Conservation (phyloP, 208 protist species). For the Leishmania major region DNA sequence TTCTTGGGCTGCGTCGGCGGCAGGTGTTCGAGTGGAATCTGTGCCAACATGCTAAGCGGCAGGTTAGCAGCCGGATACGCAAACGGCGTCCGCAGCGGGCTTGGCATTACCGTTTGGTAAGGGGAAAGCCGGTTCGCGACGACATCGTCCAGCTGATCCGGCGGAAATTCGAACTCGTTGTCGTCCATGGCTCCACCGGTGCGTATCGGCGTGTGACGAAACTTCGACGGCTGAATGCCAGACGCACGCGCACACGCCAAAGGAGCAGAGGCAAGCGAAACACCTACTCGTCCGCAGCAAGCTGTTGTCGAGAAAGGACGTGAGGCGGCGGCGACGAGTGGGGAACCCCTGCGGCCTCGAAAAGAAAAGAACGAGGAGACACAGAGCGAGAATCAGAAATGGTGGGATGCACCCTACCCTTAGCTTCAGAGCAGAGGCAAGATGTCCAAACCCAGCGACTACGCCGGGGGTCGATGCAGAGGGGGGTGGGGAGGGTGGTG, state of each 20-base stretch:
- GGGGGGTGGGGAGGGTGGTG: not conserved
- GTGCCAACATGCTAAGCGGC: conserved; percentile 51
- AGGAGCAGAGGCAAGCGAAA: not conserved
- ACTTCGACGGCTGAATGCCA: not conserved
- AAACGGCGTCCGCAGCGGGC: conserved; percentile 3
- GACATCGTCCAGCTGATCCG: conserved; percentile 53
- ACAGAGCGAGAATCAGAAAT: not conserved
- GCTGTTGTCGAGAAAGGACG: not conserved
- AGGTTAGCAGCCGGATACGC: conserved; percentile 15
- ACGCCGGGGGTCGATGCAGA: not conserved
- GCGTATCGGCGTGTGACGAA: not conserved
- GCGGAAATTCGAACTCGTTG: conserved; percentile 85
- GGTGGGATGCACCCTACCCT: not conserved
- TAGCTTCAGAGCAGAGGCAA: not conserved
- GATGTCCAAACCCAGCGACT: not conserved
- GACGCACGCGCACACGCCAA: not conserved
- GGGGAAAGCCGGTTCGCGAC: conserved; percentile 17
- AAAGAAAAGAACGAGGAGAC: not conserved
- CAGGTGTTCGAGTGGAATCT: conserved; percentile 73
- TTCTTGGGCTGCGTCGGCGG: conserved; percentile 64
- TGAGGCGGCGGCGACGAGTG: not conserved
- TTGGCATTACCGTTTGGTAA: conserved; percentile 8
- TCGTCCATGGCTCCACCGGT: conserved; percentile 33
- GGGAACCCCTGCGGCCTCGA: not conserved
- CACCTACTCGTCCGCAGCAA: not conserved